phyloP scores from a whole-genome alignment of 2,329 filamentous ascomycete species.

The Blastomyces emzantsi region DNA sequence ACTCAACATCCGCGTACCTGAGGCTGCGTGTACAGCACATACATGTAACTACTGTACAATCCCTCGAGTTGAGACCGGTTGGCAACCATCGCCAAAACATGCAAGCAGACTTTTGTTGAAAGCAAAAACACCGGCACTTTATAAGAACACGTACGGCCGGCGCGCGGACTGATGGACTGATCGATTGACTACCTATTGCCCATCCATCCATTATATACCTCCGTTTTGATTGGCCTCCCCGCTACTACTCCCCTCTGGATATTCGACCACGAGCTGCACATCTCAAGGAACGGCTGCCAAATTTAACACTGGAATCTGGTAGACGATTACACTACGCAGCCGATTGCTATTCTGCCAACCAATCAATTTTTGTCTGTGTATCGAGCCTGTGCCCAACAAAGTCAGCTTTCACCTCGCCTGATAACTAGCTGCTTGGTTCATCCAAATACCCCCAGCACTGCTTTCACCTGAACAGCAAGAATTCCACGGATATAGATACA shows the following conservation, averaged over 20 bases:
- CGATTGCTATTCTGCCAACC: not conserved
- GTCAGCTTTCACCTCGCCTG: not conserved
- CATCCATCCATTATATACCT: no score
- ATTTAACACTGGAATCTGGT: not conserved
- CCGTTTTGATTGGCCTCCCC: not conserved
- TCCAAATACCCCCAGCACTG: not conserved
- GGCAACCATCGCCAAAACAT: not conserved
- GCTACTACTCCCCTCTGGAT: not conserved
- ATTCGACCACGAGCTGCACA: not conserved
- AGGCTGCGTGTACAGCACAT: no score
- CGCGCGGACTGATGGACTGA: not conserved
- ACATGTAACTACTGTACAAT: no score
- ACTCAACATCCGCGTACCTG: not conserved
- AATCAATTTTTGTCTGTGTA: not conserved
- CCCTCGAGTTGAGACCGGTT: no score
- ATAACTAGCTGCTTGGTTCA: not conserved
- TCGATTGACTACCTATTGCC: no score
- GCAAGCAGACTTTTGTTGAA: not conserved
- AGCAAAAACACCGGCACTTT: not conserved
- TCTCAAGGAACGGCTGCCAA: not conserved
- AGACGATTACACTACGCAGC: not conserved
- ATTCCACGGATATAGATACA: not conserved
- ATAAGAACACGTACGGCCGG: not conserved
- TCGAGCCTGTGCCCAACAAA: no score
- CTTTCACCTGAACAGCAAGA: not conserved